Base-by-base conservation (phyloP, 495 filamentous ascomycete species). In the Entonaema liquescens region DNA sequence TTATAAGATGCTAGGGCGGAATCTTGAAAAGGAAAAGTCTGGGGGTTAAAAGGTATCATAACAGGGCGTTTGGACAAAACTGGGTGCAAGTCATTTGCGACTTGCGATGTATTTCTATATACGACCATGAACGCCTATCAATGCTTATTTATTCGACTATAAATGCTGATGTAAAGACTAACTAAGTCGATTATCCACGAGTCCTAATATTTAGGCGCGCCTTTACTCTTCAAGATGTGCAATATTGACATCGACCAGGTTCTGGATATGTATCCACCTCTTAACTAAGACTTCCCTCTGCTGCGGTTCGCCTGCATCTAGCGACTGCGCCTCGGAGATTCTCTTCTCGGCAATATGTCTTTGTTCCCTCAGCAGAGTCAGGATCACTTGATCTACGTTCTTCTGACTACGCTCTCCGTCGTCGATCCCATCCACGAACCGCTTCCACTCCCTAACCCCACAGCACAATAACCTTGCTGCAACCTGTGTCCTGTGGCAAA, bases 401-500 rank as follows among this genome's bases (percentile, higher is more conserved):
- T 25, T 54, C 66, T 80, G 76, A 52, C 72, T 75, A 42, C 12
- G 67, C 70, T 79, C 78, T 17, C 79, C 80, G 9, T 76, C 81
- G 12, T 81, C 77, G n/a, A 65, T 67, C 25, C 77, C 79, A 17
- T 79, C 74, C 4, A 83, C 72, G 54, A 80, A 78, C 59, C 69
- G 49, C 65, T 73, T 73, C 82, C 82, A 84, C 63, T 79, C 66
- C 6, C 61, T 65, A 12, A 65, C 35, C 5, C 74, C 68, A 17
- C 81, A 77, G 40, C 79, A 76, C 44, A 84, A 59, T 44, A 85
- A 54, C 42, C 89, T 81, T 40, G 90, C 81, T n/a, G 90, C 92
- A 21, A 91, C 87, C 74, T 92, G 86, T 5, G 92, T 93, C 31
- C 92, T 85, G 65, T 90, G 88, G 74, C 92, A 95, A 28, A 86